Evolutionary conservation across 495 filamentous ascomycete genomes (phyloP), one percentile per base, ranked within the genome.

Genomic region (Penicillium turbatum): DNA sequence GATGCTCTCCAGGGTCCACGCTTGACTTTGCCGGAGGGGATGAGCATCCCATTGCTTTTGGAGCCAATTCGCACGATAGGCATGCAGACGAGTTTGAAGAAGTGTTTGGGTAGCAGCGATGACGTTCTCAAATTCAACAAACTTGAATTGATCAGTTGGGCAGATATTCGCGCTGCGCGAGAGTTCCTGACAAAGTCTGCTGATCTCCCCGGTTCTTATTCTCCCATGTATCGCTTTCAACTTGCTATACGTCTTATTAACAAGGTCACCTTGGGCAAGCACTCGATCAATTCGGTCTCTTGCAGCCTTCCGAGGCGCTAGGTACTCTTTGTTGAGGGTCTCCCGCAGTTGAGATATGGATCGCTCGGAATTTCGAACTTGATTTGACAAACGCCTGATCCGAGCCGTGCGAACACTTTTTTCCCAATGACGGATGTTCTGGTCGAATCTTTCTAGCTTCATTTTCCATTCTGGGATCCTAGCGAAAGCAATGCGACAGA

Each of bases 271-370:
- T 30, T 12, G 26, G 11, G 13, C 3, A n/a, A 49, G 7, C 12
- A 49, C n/a, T 13, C n/a, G 8, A 39, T 49, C 47, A 10, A 49
- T 49, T 17, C 24, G 13, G 30, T 11, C 48, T 34, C 63, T 53
- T 9, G 67, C 67, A 39, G 55, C 47, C 12, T 53, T 2, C 36
- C 64, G 63, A 39, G 67, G 61, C 15, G 2, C 9, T 16, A 59
- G 16, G 31, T 56, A 66, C 9, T 62, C 52, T 7, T 31, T 2
- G 9, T 62, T 4, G 6, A 66, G 13, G 9, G 32, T 12, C 1
- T 40, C 13, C 42, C 3, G 11, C 13, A 62, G 27, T 5, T 9
- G 11, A 31, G 2, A 4, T 8, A 43, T 43, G 2, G 37, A 51
- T 12, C 16, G 16, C n/a, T 16, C 29, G 8, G 49, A 51, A 3